Evolutionary conservation across 192 early-diverging fungal species (phyloP).

Genomic region (Backusella psychrophila): DNA sequence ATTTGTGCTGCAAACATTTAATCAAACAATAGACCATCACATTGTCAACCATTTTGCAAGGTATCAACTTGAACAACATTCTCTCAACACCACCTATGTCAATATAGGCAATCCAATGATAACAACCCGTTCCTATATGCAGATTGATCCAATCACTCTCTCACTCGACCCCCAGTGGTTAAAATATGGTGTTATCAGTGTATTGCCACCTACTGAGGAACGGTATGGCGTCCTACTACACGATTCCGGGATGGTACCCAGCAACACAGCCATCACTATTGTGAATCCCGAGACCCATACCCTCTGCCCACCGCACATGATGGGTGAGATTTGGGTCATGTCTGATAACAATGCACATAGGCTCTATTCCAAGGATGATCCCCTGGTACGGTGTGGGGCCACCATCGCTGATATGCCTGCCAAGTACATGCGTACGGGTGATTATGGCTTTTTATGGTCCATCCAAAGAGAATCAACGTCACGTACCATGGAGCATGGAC

Average conservation of each 20-base stretch:
- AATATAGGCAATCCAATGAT: constrained; percentile 73
- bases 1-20: not conserved
- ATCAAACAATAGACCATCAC: constrained; percentile 32
- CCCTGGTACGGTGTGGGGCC: constrained; percentile 37
- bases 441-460: constrained; percentile 75
- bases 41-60: constrained; percentile 55
- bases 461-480: constrained; percentile 24
- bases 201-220: constrained; percentile 47
- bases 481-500: constrained; percentile 35
- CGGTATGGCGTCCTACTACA: constrained; percentile 55
- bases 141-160: constrained; percentile 60
- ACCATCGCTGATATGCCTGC: constrained; percentile 55
- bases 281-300: constrained; percentile 68
- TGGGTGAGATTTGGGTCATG: constrained; percentile 85
- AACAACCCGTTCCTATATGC: constrained; percentile 76
- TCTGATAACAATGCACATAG: constrained; percentile 40
- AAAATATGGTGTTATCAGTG: constrained; percentile 57
- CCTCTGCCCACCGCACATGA: constrained; percentile 58
- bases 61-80: constrained; percentile 60
- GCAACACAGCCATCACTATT: constrained; percentile 76
- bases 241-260: constrained; percentile 66
- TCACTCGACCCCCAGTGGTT: constrained; percentile 61
- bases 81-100: constrained; percentile 71
- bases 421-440: constrained; percentile 75
- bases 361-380: constrained; percentile 40